Evolutionary conservation across 169 alveolate genomes (phyloP).

Genomic region (Cryptosporidium ubiquitum): DNA sequence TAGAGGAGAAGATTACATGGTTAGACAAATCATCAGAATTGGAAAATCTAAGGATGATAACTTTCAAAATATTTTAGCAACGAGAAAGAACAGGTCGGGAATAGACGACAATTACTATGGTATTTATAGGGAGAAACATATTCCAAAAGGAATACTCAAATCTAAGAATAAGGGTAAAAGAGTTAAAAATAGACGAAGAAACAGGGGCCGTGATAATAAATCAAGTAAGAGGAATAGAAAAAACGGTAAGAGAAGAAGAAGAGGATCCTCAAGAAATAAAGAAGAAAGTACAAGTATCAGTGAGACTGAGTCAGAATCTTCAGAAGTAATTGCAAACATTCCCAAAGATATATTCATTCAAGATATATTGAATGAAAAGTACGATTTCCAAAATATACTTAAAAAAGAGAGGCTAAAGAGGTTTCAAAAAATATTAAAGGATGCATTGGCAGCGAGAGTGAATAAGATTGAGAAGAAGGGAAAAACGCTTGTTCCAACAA

Average conservation of each 20-base stretch:
- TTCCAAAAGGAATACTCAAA: neutral
- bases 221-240: constrained; percentile 6
- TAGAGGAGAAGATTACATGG: constrained; percentile 58
- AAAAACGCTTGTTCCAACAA: neutral
- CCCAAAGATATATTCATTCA: constrained; percentile 46
- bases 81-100: constrained; percentile 7
- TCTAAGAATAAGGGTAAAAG: neutral
- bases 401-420: constrained; percentile 58
- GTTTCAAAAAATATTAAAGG: constrained; percentile 28
- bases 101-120: neutral
- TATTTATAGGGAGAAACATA: neutral
- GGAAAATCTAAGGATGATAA: constrained; percentile 29
- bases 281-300: neutral
- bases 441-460: constrained; percentile 21
- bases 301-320: neutral
- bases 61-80: constrained; percentile 20
- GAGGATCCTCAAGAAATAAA: neutral
- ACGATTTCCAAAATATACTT: constrained; percentile 48
- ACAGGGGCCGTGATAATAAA: neutral
- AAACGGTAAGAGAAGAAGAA: neutral
- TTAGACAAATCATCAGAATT: constrained; percentile 24
- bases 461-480: constrained; percentile 50
- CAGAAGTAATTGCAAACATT: neutral
- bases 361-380: constrained; percentile 27
- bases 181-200: neutral